These are phyloP conservation scores for Mycena metata DNA, from an alignment of 768 basidiomycete species.

Conservation along the genomic window DNA sequence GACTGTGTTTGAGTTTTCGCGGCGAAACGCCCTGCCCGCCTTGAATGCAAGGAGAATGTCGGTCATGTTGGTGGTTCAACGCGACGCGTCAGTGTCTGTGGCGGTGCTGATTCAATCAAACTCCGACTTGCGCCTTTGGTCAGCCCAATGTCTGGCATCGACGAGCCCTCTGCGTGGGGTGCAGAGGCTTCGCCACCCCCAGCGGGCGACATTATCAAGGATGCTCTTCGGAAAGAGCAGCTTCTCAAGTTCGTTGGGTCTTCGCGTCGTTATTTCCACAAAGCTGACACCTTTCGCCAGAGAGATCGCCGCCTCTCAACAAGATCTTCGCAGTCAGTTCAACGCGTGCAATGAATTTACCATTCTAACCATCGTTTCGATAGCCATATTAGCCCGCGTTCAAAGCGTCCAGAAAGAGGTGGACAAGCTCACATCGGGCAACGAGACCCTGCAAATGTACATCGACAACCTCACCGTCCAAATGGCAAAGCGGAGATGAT, in stretches of 20 bases:
- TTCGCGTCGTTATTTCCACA: neutral
- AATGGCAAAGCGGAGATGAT: conserved; percentile 83
- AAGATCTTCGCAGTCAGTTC: conserved; percentile 78
- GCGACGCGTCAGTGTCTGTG: conserved; percentile 60
- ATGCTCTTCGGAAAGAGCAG: conserved; percentile 83
- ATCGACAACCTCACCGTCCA: conserved; percentile 91
- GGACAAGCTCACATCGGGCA: conserved; percentile 84
- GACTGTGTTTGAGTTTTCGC: conserved; percentile 75
- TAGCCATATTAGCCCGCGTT: conserved; percentile 78
- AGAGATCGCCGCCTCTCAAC: conserved; percentile 81
- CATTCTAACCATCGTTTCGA: conserved; percentile 14
- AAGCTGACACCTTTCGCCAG: conserved; percentile 53
- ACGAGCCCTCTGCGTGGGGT: conserved; percentile 67
- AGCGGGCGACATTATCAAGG: conserved; percentile 76
- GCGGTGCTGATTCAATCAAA: conserved; percentile 35
- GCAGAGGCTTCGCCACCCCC: conserved; percentile 52
- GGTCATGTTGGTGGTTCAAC: conserved; percentile 47
- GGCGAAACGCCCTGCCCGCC: conserved; percentile 82
- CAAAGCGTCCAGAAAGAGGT: conserved; percentile 81
- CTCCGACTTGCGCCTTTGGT: conserved; percentile 40
- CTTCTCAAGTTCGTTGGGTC: conserved; percentile 74
- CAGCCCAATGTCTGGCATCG: conserved; percentile 37
- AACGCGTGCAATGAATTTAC: neutral
- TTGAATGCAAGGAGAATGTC: conserved; percentile 69
- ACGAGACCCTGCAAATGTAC: conserved; percentile 89